These are phyloP conservation scores for Oidium heveae DNA, from an alignment of 2,329 filamentous ascomycete genomes.

Conservation along the genomic window DNA sequence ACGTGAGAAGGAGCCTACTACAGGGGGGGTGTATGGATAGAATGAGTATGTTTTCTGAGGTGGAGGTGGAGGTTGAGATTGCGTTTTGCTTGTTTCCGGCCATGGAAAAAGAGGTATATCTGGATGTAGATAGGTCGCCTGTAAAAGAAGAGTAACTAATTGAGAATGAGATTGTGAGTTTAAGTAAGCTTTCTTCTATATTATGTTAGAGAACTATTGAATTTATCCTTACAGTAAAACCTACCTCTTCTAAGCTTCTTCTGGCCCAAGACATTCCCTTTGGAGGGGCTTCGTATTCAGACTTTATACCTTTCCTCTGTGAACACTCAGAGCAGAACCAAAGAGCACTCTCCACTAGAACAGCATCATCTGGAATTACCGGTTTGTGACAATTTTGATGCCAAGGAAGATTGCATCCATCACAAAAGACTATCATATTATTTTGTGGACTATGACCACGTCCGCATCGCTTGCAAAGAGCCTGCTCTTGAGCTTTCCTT, in stretches of 20 bases:
- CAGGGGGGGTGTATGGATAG: conserved; percentile 12
- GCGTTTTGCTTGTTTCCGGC: conserved; percentile 1
- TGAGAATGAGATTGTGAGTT: conserved; percentile 31
- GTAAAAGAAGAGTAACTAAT: conserved; percentile 38
- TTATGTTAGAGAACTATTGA: conserved; percentile 4
- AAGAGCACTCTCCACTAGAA: conserved; percentile 37
- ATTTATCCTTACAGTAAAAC: conserved; percentile 1
- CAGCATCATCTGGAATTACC: conserved; percentile 41
- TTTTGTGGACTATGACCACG: conserved; percentile 43
- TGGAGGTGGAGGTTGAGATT: conserved; percentile 2
- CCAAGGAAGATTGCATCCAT: conserved; percentile 56
- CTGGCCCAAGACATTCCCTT: conserved; percentile 11
- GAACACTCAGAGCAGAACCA: conserved; percentile 47
- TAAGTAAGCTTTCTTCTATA: conserved; percentile 36
- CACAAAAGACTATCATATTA: conserved; percentile 70
- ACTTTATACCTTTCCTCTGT: conserved; percentile 21
- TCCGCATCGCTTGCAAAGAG: conserved; percentile 46
- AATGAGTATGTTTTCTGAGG: background rate
- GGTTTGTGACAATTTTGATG: conserved; percentile 66
- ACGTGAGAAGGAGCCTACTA: conserved; percentile 14
- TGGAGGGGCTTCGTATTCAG: conserved; percentile 10
- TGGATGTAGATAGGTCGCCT: conserved; percentile 33
- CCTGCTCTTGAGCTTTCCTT: conserved; percentile 34
- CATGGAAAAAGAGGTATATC: conserved; percentile 37
- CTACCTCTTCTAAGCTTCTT: conserved; percentile 18